phyloP scores from a whole-genome alignment of 2,329 filamentous ascomycete genomes.

The Setomelanomma holmii region DNA sequence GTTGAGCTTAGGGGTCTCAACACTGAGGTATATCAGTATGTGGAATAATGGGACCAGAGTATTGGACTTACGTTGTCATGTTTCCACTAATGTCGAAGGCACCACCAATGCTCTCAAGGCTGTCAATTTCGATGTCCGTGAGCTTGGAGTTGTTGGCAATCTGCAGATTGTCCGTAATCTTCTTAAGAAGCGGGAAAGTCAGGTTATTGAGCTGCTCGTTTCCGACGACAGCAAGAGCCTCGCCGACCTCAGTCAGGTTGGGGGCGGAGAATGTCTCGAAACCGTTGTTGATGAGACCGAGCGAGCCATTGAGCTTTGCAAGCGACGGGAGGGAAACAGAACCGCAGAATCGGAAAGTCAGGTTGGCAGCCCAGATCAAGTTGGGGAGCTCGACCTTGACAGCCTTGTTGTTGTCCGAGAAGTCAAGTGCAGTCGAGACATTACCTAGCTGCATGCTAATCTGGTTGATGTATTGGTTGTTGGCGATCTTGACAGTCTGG shows the following conservation, averaged over 20 bases:
- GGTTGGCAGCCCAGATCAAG: constrained; percentile 78
- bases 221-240: constrained; percentile 64
- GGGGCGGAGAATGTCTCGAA: constrained; percentile 67
- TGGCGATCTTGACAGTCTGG: constrained; percentile 75
- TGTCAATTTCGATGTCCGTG: too few relatives aligned
- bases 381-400: constrained; percentile 78
- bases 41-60: background rate
- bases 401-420: constrained; percentile 80
- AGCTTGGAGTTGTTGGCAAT: constrained; percentile 91
- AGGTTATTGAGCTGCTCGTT: constrained; percentile 72
- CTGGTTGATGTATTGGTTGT: constrained; percentile 80
- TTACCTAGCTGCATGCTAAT: constrained; percentile 81
- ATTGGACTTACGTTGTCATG: constrained; percentile 75
- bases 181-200: constrained; percentile 72
- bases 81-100: constrained; percentile 85
- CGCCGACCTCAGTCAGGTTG: constrained; percentile 73
- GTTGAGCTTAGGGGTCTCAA: constrained; percentile 67
- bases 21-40: constrained; percentile 60
- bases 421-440: constrained; percentile 72
- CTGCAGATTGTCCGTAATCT: constrained; percentile 78
- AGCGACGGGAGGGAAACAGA: constrained; percentile 77
- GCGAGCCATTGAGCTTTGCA: constrained; percentile 73
- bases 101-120: constrained; percentile 75
- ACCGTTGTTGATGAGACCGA: constrained; percentile 84
- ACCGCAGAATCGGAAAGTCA: constrained; percentile 83